Percentiles rank a stretch among this genome's conserved stretches.
Conservation (phyloP, 2,329 filamentous ascomycete species). For the Cercospora sojina region DNA sequence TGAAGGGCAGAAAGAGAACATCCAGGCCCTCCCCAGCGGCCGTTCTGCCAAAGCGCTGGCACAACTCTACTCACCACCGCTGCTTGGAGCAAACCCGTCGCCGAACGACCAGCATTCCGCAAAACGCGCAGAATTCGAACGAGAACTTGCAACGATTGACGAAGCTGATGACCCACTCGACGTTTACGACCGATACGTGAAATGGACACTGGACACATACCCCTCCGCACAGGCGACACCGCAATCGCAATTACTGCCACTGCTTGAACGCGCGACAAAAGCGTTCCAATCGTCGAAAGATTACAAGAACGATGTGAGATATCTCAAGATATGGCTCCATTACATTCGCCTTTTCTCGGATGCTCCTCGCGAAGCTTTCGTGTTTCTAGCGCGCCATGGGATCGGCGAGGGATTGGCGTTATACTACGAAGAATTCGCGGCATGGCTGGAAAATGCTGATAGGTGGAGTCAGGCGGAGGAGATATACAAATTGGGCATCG, state of each 20-base stretch:
- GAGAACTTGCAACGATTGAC: constrained; percentile 71
- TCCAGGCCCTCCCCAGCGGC: constrained; percentile 84
- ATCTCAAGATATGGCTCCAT: constrained; percentile 88
- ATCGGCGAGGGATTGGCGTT: constrained; percentile 85
- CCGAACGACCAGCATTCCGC: constrained; percentile 75
- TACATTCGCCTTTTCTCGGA: constrained; percentile 94
- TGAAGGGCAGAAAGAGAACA: constrained; percentile 96
- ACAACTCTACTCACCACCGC: constrained; percentile 66
- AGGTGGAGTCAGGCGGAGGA: constrained; percentile 91
- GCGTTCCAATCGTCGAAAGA: constrained; percentile 79
- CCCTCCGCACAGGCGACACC: constrained; percentile 89
- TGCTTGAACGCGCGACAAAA: constrained; percentile 91
- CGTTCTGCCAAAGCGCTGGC: constrained; percentile 87
- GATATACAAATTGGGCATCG: constrained; percentile 85
- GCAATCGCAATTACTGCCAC: constrained; percentile 81
- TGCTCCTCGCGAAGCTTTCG: constrained; percentile 85
- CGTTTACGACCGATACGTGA: constrained; percentile 92
- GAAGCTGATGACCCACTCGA: constrained; percentile 96
- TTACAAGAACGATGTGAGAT: constrained; percentile 94
- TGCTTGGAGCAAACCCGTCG: constrained; percentile 36
- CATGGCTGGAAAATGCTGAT: constrained; percentile 80
- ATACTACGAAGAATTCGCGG: constrained; percentile 96
- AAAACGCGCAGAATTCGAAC: constrained; percentile 80
- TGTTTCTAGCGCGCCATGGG: constrained; percentile 82
- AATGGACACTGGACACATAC: constrained; percentile 94